Evolutionary conservation across 2,329 filamentous ascomycete species (phyloP), one percentile per base, ranked within the genome.

Genomic region (Rhinocladiella similis): DNA sequence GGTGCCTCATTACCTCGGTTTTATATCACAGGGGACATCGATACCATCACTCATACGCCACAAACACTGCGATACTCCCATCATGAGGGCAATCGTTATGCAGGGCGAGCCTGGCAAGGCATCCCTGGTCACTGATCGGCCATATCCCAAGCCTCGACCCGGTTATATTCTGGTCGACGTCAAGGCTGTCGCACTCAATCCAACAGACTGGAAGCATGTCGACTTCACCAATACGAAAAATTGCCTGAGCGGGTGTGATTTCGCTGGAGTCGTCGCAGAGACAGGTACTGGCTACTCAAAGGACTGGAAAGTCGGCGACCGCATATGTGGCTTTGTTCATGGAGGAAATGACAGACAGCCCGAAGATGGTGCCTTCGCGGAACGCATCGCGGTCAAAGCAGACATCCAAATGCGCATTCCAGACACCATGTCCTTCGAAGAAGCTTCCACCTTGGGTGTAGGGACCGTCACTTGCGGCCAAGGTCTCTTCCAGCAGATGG

Each of bases 161-260:
- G 65, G 75, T 58, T 83, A 80, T 62, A 70, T 83, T 18, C 73
- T 82, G 9, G 76, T 83, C 59, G 82, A 80, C 63, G 78, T 75
- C 5, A 72, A 73, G 13, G 73, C 74, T 5, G 75, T 82, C 0
- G 82, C 79, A 2, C 66, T 84, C 45, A 84, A 84, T 63, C 82
- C 82, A 1, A 81, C 79, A 0, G 82, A 84, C 66, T 83, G 79
- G 79, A 82, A 82, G 63, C 75, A 78, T 58, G 65, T 81, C 46
- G 70, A 72, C 4, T 53, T 19, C 14, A 36, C 53, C 29, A 61
- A 61, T 39, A 66, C 67, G 1, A 66, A 70, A 68, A 77, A 76
- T 5, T 74, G 72, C 38, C 79, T 69, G 1, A 57, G 67, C 1
- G 70, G 70, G 3, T 72, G 66, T 51, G 70, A 72, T 53, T 72